Percentiles rank a stretch among this genome's conserved stretches.
Evolutionary conservation across 148 eudicot genomes (phyloP).

Genomic region (Polygonum aviculare): DNA sequence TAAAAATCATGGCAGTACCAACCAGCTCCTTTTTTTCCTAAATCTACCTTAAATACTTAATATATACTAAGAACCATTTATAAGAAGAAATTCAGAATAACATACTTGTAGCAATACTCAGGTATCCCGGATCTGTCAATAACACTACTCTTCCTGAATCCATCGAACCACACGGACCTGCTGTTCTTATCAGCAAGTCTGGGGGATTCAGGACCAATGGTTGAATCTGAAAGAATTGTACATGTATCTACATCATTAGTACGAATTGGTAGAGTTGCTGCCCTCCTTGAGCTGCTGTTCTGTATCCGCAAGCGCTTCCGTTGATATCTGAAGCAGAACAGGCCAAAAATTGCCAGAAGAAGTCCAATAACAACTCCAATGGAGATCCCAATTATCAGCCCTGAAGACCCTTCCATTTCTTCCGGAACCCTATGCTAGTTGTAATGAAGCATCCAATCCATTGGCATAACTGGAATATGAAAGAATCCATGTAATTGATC

Average conservation of each 20-base stretch:
- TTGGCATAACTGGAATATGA: slow-evolving; percentile 10
- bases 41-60: neutral
- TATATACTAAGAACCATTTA: neutral
- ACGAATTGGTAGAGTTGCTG: slow-evolving; percentile 59
- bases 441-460: slow-evolving; percentile 27
- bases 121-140: slow-evolving; percentile 81
- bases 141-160: slow-evolving; percentile 56
- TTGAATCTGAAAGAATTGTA: slow-evolving; percentile 73
- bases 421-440: slow-evolving; percentile 14
- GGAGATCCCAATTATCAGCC: slow-evolving; percentile 70
- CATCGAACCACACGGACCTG: slow-evolving; percentile 60
- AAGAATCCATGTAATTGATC: neutral
- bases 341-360: slow-evolving; percentile 46
- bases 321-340: slow-evolving; percentile 62
- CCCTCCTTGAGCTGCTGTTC: slow-evolving; percentile 70
- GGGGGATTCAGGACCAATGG: slow-evolving; percentile 73
- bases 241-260: slow-evolving; percentile 69
- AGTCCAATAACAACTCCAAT: slow-evolving; percentile 91
- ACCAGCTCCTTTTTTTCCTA: neutral
- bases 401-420: slow-evolving; percentile 59
- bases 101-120: slow-evolving; percentile 84
- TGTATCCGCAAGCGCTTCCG: slow-evolving; percentile 56
- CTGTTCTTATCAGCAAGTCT: slow-evolving; percentile 33
- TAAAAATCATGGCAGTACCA: neutral
- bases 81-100: neutral